Evolutionary conservation across 1,284 basidiomycete species (phyloP), one percentile per base, ranked within the genome.

Genomic region (Testicularia cyperi): DNA sequence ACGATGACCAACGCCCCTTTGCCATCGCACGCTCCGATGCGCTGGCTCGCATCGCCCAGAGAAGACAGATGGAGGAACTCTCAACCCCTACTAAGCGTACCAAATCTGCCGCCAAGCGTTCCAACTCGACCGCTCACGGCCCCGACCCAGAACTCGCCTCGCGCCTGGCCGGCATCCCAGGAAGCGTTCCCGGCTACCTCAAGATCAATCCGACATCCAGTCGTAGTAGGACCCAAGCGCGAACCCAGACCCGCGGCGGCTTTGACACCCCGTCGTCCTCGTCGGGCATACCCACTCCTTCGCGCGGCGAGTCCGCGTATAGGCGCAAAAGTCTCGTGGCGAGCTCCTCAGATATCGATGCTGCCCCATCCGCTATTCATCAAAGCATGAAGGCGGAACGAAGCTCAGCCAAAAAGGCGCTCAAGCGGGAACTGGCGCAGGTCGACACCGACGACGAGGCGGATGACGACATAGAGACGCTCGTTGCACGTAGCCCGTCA

Each of bases 1-100:
- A 68, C 31, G 46, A 53, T 18, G 66, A 68, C 25, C 18, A 45
- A 4, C 39, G 66, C 14, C 66, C 66, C 0, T 68, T 68, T 24
- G 57, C 53, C 0, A 36, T 60, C 29, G 66, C 66, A 5, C 36
- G 57, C 15, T 46, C 53, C 0, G 63, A 54, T 41, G 58, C 65
- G 7, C 45, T 65, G 13, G 37, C 44, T 13, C 42, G 53, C 5
- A 53, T 30, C 28, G 37, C 31, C 0, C 53, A 62, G 23, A 40
- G 62, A n/a, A 29, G 26, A 19, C 34, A 24, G 15, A 36, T 40
- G n/a, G 57, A 49, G 25, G 10, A 7, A 3, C 21, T 44, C 1
- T 42, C 40, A 3, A 58, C 51, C 10, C 55, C 57, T 5, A 30
- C 36, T 23, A 46, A 47, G 41, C 43, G 42, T 24, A 37, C 42